Conservation (phyloP, 2,329 filamentous ascomycete species). For the Pestalotiopsis sp. region DNA sequence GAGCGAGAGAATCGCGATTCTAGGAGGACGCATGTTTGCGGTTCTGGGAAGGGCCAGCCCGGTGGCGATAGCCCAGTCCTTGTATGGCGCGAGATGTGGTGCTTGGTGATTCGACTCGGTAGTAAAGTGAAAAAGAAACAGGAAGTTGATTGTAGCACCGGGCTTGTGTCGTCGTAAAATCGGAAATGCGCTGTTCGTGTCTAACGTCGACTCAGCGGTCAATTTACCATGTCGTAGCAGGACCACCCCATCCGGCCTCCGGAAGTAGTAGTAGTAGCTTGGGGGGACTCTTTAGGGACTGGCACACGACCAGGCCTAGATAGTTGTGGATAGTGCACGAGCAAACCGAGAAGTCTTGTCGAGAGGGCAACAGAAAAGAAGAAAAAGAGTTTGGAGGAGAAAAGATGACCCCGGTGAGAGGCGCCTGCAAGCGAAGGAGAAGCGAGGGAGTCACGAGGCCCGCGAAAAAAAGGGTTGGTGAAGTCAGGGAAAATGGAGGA, state of each 20-base stretch:
- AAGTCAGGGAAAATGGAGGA: not conserved
- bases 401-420: not conserved
- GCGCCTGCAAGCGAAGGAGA: not conserved
- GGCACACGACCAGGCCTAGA: not conserved
- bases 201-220: conserved; percentile 1
- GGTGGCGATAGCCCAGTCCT: not conserved
- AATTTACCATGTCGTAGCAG: conserved; percentile 3
- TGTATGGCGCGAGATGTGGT: not conserved
- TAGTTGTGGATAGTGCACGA: not conserved
- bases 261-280: not conserved
- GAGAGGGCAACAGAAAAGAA: not conserved
- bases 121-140: not conserved
- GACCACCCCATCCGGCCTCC: conserved; percentile 1
- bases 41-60: not conserved
- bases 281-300: not conserved
- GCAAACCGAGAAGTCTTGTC: not conserved
- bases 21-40: conserved; percentile 54
- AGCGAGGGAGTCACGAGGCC: conserved; percentile 1
- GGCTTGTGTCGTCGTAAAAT: not conserved
- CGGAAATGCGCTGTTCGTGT: not conserved
- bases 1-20: conserved; percentile 55
- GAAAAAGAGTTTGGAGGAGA: not conserved
- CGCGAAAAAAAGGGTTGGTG: not conserved
- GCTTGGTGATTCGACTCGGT: not conserved
- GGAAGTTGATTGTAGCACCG: not conserved